These are phyloP conservation scores for Alternaria sp. DNA, from an alignment of 2,329 filamentous ascomycete species.

Conservation along the genomic window DNA sequence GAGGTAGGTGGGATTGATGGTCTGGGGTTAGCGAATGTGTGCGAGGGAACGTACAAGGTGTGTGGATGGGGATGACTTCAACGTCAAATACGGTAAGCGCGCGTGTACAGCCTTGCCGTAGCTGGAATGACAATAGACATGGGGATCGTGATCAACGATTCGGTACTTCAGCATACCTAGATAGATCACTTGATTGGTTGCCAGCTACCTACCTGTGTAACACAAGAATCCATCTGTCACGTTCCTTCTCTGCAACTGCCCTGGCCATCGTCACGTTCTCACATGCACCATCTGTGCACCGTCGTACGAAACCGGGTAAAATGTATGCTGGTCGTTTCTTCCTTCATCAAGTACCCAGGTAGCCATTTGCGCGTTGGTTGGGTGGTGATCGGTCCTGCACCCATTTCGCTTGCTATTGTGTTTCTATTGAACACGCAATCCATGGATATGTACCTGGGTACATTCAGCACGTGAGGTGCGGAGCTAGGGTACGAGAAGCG, in stretches of 20 bases:
- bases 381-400: background rate
- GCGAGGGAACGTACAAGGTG: background rate
- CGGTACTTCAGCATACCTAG: background rate
- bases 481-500: background rate
- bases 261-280: background rate
- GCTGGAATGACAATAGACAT: background rate
- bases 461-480: background rate
- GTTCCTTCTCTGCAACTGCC: background rate
- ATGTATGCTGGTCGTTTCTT: background rate
- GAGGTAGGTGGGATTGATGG: too few species aligned
- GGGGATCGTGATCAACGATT: background rate
- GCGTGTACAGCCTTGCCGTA: background rate
- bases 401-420: background rate
- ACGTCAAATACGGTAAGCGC: too few species aligned
- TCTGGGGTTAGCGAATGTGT: background rate
- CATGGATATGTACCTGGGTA: background rate
- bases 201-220: background rate
- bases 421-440: background rate
- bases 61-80: background rate
- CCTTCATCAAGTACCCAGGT: background rate
- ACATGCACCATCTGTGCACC: background rate
- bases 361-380: background rate
- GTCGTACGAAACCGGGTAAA: background rate
- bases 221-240: background rate
- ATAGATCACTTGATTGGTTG: accelerated